Conservation (phyloP, 2,329 filamentous ascomycete genomes). For the Fusarium sp. region DNA sequence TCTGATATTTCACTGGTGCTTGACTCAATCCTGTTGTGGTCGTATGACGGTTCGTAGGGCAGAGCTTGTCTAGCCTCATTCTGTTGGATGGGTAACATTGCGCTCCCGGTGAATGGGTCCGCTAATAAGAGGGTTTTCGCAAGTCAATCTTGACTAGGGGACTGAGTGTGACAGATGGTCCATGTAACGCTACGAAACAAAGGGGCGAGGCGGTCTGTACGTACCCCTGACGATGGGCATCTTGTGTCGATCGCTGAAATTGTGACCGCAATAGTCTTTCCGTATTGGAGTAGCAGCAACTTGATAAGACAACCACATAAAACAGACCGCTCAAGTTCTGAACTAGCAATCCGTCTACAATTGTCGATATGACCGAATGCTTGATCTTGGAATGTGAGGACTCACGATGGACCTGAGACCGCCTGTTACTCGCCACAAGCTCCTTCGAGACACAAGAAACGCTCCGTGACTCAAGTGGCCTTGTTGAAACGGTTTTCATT, state of each 20-base stretch:
- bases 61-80: no score
- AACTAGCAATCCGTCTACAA: neutral
- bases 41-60: neutral
- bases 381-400: no score
- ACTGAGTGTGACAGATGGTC: neutral
- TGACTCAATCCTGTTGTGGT: neutral
- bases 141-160: conserved; percentile 9
- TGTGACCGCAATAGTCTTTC: no score
- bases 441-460: neutral
- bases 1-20: neutral
- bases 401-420: neutral
- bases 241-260: neutral
- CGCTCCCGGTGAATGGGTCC: neutral
- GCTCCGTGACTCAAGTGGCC: neutral
- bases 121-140: neutral
- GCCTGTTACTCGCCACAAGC: neutral
- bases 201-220: neutral
- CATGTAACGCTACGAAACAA: conserved; percentile 1
- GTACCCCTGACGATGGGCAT: neutral
- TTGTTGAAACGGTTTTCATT: neutral
- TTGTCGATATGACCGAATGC: neutral
- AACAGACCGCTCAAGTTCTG: neutral
- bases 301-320: neutral
- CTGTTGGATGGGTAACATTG: neutral
- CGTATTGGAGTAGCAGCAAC: neutral